These are phyloP conservation scores for Parmelia sp. DNA, from an alignment of 495 filamentous ascomycete species.

Conservation along the genomic window DNA sequence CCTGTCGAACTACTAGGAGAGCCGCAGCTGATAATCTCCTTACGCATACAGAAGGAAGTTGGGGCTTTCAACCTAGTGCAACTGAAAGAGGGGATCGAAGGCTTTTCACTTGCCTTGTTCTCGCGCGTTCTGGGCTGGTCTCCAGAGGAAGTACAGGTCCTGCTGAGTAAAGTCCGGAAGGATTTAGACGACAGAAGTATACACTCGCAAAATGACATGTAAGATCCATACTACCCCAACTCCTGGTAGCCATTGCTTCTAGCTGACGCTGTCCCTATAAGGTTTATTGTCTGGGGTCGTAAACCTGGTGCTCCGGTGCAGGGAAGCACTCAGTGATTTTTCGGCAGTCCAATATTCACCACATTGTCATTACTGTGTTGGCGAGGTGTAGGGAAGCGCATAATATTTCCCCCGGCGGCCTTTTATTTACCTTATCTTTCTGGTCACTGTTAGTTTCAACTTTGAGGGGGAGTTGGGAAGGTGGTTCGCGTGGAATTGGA, in stretches of 20 bases:
- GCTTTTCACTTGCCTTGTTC: constrained; percentile 42
- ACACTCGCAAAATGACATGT: constrained; percentile 34
- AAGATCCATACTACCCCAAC: background rate
- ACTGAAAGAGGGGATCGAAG: constrained; percentile 38
- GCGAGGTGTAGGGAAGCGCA: background rate
- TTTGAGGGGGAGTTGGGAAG: background rate
- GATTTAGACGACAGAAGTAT: constrained; percentile 46
- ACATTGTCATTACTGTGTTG: no score
- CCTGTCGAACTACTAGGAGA: background rate
- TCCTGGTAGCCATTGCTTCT: background rate
- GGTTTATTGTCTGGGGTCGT: background rate
- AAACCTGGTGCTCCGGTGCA: background rate
- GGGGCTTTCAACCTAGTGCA: constrained; percentile 35
- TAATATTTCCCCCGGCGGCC: background rate
- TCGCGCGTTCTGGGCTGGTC: constrained; percentile 51
- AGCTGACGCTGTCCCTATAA: background rate
- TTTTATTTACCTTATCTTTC: background rate
- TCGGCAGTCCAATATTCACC: no score
- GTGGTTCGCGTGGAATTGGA: background rate
- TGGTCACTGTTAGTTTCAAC: background rate
- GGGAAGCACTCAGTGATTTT: background rate
- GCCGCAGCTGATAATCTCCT: background rate
- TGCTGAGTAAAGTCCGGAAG: constrained; percentile 47
- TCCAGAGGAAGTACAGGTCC: constrained; percentile 49
- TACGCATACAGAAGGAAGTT: constrained; percentile 17